Evolutionary conservation across 2,329 filamentous ascomycete genomes (phyloP), one percentile per base, ranked within the genome.

Genomic region (Hypomyces rosellus): DNA sequence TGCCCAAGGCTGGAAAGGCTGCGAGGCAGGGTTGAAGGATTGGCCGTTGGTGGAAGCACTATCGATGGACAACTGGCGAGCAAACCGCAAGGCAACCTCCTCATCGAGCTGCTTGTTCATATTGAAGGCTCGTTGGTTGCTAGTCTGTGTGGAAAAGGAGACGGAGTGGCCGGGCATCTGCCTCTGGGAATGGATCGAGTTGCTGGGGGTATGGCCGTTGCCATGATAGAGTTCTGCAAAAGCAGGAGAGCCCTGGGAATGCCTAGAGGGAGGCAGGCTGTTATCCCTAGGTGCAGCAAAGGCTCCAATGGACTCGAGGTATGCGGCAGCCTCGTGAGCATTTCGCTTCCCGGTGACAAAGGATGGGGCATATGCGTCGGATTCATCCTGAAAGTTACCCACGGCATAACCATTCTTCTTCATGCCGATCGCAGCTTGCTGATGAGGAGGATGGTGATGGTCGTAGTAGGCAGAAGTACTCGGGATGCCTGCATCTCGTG

Each of bases 191-290:
- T 76, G 74, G 20, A 71, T 69, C 37, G 76, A 69, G 63, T 68
- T 70, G 62, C 65, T 69, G 48, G 71, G 65, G 5, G 69, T 71
- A 55, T 75, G 73, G 39, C 67, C 61, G 9, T 30, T 30, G 57
- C 52, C 55, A 33, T 60, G 63, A 34, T 64, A 64, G 30, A 65
- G 55, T 5, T 69, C 67, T 34, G 58, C 55, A 47, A 63, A 70
- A 13, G 61, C 59, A n/a, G 64, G 66, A 33, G 69, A 74, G n/a
- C 66, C 64, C 41, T 78, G 73, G 4, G 74, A 70, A 49, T 80
- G 75, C 44, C 77, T 73, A 34, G 81, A 81, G 2, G 80, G 73
- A 41, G 81, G 78, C 43, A 80, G 66, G 62, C 74, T 81, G 39
- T 70, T 67, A 51, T 81, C 80, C 53, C 78, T 72, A n/a, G 78